Evolutionary conservation across 495 filamentous ascomycete species (phyloP).

Genomic region (Beverwykella pulmonaria): DNA sequence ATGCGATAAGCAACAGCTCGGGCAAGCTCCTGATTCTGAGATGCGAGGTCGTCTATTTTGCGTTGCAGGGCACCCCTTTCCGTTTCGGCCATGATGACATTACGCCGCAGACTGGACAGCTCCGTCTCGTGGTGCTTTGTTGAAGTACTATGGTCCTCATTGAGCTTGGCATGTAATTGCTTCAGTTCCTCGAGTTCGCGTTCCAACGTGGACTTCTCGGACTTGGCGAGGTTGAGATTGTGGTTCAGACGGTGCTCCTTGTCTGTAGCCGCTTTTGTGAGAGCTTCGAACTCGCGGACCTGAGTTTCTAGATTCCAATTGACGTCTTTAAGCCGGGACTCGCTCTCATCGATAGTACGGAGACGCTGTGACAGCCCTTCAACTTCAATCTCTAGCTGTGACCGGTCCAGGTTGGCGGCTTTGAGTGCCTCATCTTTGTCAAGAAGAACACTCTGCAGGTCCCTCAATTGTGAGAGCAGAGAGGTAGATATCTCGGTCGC

Average conservation of each 20-base stretch:
- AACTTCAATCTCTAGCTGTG: conserved; percentile 76
- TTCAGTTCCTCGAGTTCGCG: conserved; percentile 88
- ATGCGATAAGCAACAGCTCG: conserved; percentile 74
- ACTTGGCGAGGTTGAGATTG: conserved; percentile 63
- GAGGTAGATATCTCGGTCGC: conserved; percentile 93
- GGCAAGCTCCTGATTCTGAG: conserved; percentile 87
- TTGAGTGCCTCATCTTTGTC: conserved; percentile 88
- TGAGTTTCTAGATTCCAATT: conserved; percentile 95
- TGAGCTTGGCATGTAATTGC: conserved; percentile 70
- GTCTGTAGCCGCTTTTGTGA: conserved; percentile 70
- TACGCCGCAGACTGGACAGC: conserved; percentile 74
- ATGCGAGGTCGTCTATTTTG: conserved; percentile 81
- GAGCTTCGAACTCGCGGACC: conserved; percentile 75
- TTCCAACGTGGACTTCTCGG: conserved; percentile 76
- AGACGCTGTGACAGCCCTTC: conserved; percentile 79
- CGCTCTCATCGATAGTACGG: conserved; percentile 82
- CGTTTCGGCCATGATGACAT: conserved; percentile 69
- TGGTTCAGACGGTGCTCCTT: conserved; percentile 79
- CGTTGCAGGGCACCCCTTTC: conserved; percentile 74
- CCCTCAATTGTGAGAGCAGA: conserved; percentile 83
- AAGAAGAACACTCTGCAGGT: conserved; percentile 76
- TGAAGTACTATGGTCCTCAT: conserved; percentile 72
- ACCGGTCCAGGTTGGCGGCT: conserved; percentile 69
- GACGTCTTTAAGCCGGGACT: conserved; percentile 93
- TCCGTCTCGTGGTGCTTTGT: conserved; percentile 89